Percentiles rank a stretch among this genome's conserved stretches.
Conservation (phyloP, 163 green algal species). For the Trebouxiophyceae sp. region DNA sequence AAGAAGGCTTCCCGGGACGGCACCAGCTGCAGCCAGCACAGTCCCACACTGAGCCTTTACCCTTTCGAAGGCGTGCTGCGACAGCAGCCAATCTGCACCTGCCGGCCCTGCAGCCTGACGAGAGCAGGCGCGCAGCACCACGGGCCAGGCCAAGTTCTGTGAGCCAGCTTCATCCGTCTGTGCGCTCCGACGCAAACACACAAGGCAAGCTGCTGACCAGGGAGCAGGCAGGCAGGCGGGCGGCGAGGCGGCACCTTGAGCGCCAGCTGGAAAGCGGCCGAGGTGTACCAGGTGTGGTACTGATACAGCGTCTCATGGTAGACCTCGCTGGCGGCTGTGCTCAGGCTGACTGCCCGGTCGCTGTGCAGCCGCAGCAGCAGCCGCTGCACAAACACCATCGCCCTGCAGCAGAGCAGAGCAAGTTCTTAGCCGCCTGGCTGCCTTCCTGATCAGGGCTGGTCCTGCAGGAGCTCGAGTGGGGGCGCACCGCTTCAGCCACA, state of each 20-base stretch:
- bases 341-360: constrained; percentile 26
- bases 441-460: too few relatives aligned
- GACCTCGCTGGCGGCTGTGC: constrained; percentile 41
- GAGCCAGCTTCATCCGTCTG: too few relatives aligned
- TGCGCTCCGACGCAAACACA: too few relatives aligned
- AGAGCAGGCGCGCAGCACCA: neutral
- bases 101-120: neutral
- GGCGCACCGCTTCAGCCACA: constrained; percentile 79
- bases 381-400: constrained; percentile 67
- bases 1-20: constrained; percentile 53
- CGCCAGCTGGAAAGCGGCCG: constrained; percentile 53
- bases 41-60: too few relatives aligned
- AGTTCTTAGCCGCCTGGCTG: too few relatives aligned
- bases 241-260: constrained; percentile 25
- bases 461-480: too few relatives aligned
- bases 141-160: too few relatives aligned
- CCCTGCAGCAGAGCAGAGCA: too few relatives aligned
- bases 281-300: constrained; percentile 64
- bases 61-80: neutral
- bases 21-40: constrained; percentile 41
- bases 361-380: constrained; percentile 48
- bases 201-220: neutral
- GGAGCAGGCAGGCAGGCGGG: neutral
- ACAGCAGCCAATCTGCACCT: neutral
- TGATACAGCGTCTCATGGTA: constrained; percentile 60